These are phyloP conservation scores for Erodium maritimum DNA, from an alignment of 345 rosid genomes.

Conservation along the genomic window DNA sequence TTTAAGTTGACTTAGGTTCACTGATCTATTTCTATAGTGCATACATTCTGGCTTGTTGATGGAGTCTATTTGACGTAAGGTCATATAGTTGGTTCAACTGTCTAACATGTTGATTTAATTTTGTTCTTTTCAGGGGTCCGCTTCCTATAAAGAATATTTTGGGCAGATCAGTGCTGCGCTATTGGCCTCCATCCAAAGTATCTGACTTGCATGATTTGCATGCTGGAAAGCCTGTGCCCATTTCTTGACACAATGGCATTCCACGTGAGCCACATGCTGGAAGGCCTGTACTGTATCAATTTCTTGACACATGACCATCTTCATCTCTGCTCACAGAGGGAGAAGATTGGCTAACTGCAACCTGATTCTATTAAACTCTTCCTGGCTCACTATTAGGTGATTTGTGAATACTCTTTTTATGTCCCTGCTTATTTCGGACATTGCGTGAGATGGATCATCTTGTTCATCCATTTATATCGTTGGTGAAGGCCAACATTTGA, in stretches of 20 bases:
- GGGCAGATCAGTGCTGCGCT: slow-evolving; percentile 30
- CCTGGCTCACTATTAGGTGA: background rate
- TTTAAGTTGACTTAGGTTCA: background rate
- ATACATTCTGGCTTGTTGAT: background rate
- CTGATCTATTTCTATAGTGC: background rate
- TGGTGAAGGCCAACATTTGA: too few species aligned
- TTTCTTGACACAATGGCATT: background rate
- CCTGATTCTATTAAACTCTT: background rate
- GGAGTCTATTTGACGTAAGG: background rate
- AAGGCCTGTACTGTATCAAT: too few species aligned
- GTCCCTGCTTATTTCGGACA: too few species aligned
- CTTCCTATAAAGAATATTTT: slow-evolving; percentile 29
- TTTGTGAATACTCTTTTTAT: background rate
- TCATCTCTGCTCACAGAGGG: background rate
- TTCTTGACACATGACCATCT: background rate
- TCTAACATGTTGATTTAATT: background rate
- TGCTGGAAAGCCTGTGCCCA: background rate
- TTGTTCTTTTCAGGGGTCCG: slow-evolving; percentile 24
- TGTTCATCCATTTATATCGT: too few species aligned
- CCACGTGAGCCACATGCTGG: too few species aligned
- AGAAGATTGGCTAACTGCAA: background rate
- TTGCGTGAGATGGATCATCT: too few species aligned
- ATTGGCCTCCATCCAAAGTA: slow-evolving; percentile 28
- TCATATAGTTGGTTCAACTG: background rate
- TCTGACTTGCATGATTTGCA: background rate